phyloP scores from a whole-genome alignment of 805 yeast genomes.

The Kazachstania viticola region DNA sequence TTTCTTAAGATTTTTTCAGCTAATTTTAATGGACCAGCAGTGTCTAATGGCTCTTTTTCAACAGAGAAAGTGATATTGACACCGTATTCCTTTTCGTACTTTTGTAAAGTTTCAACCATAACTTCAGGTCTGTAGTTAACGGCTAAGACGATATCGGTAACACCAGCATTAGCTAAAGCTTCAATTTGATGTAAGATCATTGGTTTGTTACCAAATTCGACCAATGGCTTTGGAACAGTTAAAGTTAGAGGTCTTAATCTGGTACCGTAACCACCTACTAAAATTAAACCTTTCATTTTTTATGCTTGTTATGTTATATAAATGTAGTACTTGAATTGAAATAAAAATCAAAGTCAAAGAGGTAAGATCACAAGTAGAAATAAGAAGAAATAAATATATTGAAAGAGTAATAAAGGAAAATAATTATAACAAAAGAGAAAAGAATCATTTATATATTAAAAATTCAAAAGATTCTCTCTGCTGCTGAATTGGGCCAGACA shows the following conservation, averaged over 20 bases:
- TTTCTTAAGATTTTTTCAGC: conserved; percentile 90
- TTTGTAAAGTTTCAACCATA: conserved; percentile 89
- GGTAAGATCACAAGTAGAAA: conserved; percentile 2
- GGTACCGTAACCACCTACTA: conserved; percentile 99
- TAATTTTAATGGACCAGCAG: conserved; percentile 97
- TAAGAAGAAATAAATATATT: conserved; percentile 1
- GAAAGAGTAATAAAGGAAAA: background rate
- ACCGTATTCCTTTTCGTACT: conserved; percentile 92
- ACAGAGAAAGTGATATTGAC: conserved; percentile 93
- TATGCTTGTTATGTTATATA: background rate
- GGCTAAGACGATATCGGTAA: conserved; percentile 95
- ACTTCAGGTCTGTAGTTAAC: conserved; percentile 99
- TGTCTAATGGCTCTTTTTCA: conserved; percentile 98
- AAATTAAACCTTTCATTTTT: conserved; percentile 87
- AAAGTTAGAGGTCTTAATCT: conserved; percentile 97
- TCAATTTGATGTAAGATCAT: conserved; percentile 98
- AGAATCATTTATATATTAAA: background rate
- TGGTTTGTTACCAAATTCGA: conserved; percentile 97
- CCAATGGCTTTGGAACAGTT: conserved; percentile 92
- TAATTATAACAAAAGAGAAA: background rate
- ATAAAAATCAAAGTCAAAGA: conserved; percentile 9
- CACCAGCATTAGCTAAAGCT: conserved; percentile 96
- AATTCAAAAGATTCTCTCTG: too few species aligned
- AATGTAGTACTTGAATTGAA: background rate
- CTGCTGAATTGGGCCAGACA: too few species aligned